phyloP scores from a whole-genome alignment of 202 grass and related monocot species.

The Musa balbisiana region DNA sequence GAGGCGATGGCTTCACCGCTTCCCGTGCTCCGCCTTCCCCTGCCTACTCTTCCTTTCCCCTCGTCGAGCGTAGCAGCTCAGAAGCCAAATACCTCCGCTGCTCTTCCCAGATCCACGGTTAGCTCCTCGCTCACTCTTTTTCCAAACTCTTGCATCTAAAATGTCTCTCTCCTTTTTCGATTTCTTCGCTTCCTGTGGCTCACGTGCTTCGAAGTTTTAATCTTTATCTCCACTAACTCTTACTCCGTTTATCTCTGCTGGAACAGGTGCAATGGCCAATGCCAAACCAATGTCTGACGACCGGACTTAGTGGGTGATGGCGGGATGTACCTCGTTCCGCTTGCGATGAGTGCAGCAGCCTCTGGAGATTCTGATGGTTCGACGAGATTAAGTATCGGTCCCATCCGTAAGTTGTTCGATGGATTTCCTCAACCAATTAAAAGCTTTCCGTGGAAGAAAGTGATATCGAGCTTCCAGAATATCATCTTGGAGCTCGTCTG shows the following conservation, averaged over 20 bases:
- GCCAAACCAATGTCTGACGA: background rate
- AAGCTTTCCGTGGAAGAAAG: constrained; percentile 21
- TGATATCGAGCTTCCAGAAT: constrained; percentile 2
- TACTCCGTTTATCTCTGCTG: background rate
- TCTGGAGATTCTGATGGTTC: background rate
- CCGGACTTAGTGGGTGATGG: background rate
- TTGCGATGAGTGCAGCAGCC: background rate
- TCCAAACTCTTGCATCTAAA: background rate
- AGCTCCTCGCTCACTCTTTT: background rate
- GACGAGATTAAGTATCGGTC: background rate
- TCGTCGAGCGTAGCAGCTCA: background rate
- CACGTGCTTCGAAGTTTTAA: background rate
- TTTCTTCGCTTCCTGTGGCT: too few relatives aligned
- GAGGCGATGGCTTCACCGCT: constrained; percentile 1
- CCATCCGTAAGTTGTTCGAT: constrained; percentile 5
- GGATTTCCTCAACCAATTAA: constrained; percentile 24
- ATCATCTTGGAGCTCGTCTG: constrained; percentile 8
- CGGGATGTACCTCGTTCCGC: background rate
- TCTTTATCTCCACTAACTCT: background rate
- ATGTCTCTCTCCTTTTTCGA: too few relatives aligned
- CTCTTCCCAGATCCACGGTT: background rate
- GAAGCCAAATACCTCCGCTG: background rate
- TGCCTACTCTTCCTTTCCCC: background rate
- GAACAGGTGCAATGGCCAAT: constrained; percentile 2
- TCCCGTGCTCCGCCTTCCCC: background rate